phyloP scores from a whole-genome alignment of 148 eudicot species.

The Diospyros lotus region DNA sequence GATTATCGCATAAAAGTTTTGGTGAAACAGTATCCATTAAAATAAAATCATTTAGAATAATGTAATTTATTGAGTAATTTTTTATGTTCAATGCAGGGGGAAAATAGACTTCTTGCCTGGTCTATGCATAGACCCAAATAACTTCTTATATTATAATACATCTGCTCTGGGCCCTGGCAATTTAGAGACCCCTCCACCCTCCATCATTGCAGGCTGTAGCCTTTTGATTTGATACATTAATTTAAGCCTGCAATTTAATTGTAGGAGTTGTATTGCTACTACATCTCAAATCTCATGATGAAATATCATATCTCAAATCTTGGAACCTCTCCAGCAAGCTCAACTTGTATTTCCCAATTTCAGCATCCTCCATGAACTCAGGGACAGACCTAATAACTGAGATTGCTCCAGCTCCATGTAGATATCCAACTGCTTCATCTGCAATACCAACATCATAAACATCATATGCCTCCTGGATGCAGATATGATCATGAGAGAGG shows the following conservation, averaged over 20 bases:
- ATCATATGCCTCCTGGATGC: neutral
- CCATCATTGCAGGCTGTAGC: neutral
- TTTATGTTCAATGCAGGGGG: too few relatives aligned
- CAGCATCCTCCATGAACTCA: slow-evolving; percentile 43
- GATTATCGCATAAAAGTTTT: too few relatives aligned
- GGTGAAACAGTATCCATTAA: too few relatives aligned
- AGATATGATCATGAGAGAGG: neutral
- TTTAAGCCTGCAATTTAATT: neutral
- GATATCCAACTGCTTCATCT: slow-evolving; percentile 59
- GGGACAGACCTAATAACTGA: slow-evolving; percentile 54
- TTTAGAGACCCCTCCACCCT: neutral
- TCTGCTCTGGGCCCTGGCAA: neutral
- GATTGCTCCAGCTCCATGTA: slow-evolving; percentile 67
- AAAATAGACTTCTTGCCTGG: too few relatives aligned
- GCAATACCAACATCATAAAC: slow-evolving; percentile 16
- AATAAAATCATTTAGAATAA: too few relatives aligned
- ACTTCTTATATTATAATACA: neutral
- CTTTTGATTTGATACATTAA: neutral
- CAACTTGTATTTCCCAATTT: slow-evolving; percentile 49
- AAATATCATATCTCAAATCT: slow-evolving; percentile 37
- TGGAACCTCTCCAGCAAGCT: slow-evolving; percentile 56
- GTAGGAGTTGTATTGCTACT: neutral
- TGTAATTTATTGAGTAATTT: too few relatives aligned
- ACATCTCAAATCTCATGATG: neutral
- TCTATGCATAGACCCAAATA: too few relatives aligned